Percentiles rank a stretch among this genome's conserved stretches.
phyloP scores from a whole-genome alignment of 768 basidiomycete species.

The Cyclocybe aegerita region DNA sequence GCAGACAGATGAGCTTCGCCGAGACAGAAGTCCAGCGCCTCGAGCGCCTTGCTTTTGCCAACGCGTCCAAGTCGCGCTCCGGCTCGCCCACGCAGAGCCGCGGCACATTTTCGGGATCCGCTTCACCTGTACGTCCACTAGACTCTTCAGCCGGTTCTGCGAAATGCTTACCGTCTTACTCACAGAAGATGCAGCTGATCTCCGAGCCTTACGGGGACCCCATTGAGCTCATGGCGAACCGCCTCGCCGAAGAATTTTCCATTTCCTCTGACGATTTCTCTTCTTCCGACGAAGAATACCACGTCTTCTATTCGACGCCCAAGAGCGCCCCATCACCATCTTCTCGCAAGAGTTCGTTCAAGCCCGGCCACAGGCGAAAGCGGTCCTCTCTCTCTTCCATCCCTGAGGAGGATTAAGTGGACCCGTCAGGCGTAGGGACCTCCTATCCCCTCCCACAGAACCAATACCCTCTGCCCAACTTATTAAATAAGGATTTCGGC shows the following conservation, averaged over 20 bases:
- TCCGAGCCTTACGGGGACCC: conserved; percentile 25
- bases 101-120: conserved; percentile 10
- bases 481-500: conserved; percentile 12
- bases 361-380: conserved; percentile 23
- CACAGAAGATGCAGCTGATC: conserved; percentile 18
- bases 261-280: conserved; percentile 13
- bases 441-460: conserved; percentile 7
- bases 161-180: conserved; percentile 1
- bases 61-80: conserved; percentile 37
- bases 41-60: conserved; percentile 52
- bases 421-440: conserved; percentile 3
- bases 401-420: conserved; percentile 26
- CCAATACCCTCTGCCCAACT: conserved; percentile 16
- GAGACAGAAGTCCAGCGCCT: conserved; percentile 47
- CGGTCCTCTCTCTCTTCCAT: conserved; percentile 23
- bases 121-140: conserved; percentile 21
- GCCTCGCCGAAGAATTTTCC: conserved; percentile 19
- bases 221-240: conserved; percentile 28
- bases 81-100: conserved; percentile 16
- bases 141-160: not conserved
- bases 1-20: conserved; percentile 41
- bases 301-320: conserved; percentile 14
- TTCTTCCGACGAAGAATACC: conserved; percentile 20
- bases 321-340: conserved; percentile 8
- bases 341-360: conserved; percentile 14